Evolutionary conservation across 108 stramenopile species (phyloP).

Genomic region (Fragilariopsis cylindrus): DNA sequence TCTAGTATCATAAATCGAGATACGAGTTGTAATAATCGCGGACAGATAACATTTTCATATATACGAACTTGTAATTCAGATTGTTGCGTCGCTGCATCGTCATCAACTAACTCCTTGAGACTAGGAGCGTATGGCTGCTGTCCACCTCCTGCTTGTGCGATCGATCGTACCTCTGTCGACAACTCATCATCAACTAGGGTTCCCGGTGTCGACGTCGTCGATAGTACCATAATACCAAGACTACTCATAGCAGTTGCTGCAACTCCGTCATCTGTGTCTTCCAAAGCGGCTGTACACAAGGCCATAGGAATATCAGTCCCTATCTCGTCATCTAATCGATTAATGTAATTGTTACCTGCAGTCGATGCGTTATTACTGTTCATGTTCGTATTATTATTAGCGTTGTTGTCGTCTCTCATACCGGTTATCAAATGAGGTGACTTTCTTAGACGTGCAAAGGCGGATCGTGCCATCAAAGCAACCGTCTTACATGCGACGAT

Average conservation of each 20-base stretch:
- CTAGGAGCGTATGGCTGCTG: constrained; percentile 41
- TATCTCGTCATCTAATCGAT: constrained; percentile 63
- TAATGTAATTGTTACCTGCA: constrained; percentile 5
- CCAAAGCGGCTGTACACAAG: constrained; percentile 55
- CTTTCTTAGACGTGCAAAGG: constrained; percentile 48
- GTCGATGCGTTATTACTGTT: constrained; percentile 20
- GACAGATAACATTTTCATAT: constrained; percentile 55
- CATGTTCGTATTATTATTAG: neutral
- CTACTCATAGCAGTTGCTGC: constrained; percentile 61
- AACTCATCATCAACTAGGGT: constrained; percentile 46
- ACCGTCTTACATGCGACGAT: constrained; percentile 54
- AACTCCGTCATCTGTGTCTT: constrained; percentile 70
- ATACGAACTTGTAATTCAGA: constrained; percentile 59
- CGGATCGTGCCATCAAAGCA: constrained; percentile 51
- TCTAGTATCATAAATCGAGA: constrained; percentile 46
- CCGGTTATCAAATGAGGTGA: constrained; percentile 45
- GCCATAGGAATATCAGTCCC: constrained; percentile 64
- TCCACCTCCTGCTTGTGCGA: constrained; percentile 10
- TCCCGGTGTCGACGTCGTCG: constrained; percentile 26
- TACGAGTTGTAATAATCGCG: constrained; percentile 56
- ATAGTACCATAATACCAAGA: constrained; percentile 61
- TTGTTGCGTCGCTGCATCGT: constrained; percentile 39
- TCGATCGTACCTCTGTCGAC: constrained; percentile 26
- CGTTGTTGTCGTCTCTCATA: neutral
- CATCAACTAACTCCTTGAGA: constrained; percentile 39